phyloP scores from a whole-genome alignment of 2,329 filamentous ascomycete genomes.

The Allantophomopsis cytisporea region DNA sequence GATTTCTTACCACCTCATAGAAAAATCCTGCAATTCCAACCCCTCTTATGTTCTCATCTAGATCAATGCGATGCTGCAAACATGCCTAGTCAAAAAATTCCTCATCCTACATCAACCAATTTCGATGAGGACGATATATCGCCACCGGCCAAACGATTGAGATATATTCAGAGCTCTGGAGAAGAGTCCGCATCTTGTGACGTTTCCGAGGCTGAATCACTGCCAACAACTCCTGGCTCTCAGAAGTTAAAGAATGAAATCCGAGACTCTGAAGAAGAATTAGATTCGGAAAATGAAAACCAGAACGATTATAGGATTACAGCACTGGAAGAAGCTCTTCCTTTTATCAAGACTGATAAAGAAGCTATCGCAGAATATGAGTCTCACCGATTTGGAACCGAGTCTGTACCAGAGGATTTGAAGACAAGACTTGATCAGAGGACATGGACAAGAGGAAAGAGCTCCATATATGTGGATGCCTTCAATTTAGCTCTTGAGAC shows the following conservation, averaged over 20 bases:
- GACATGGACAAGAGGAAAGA: slow-evolving; percentile 63
- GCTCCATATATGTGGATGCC: slow-evolving; percentile 91
- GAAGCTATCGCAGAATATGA: slow-evolving; percentile 74
- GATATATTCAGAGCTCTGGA: slow-evolving; percentile 11
- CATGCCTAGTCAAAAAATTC: not conserved
- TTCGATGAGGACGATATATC: slow-evolving; percentile 9
- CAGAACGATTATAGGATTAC: slow-evolving; percentile 31
- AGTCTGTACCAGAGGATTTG: slow-evolving; percentile 23
- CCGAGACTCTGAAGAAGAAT: slow-evolving; percentile 21
- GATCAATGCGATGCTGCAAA: no score
- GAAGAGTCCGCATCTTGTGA: slow-evolving; percentile 8
- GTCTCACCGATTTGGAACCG: slow-evolving; percentile 28
- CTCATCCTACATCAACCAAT: slow-evolving; percentile 1
- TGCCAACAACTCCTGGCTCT: slow-evolving; percentile 1
- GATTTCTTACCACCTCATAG: no score
- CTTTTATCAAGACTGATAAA: slow-evolving; percentile 50
- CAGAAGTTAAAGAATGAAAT: slow-evolving; percentile 16
- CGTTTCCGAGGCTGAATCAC: slow-evolving; percentile 11
- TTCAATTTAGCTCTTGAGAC: slow-evolving; percentile 89
- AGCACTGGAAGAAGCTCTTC: slow-evolving; percentile 59
- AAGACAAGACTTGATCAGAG: slow-evolving; percentile 38
- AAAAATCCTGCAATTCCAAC: no score
- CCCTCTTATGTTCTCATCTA: no score
- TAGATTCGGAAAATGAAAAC: slow-evolving; percentile 14
- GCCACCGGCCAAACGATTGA: slow-evolving; percentile 15